Base-by-base conservation (phyloP, 2,329 filamentous ascomycete genomes). In the Coniella lustricola region DNA sequence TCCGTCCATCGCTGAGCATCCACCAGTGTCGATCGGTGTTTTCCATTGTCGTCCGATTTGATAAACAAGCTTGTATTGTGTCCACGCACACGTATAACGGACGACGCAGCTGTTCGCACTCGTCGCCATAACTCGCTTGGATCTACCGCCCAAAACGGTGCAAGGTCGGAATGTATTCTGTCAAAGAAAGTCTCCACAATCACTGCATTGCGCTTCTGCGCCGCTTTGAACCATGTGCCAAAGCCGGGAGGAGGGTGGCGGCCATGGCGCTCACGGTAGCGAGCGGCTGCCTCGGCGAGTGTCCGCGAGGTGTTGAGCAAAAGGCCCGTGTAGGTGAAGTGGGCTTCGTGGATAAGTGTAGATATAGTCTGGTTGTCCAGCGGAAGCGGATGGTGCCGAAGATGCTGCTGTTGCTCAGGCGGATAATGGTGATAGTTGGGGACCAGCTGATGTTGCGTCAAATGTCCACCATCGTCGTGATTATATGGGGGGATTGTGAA, bases 61-160 rank as follows among this genome's bases (percentile, higher is more conserved):
- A 29, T 29, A 5, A 29, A 29, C 25, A 59, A 60, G 3, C 47
- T 55, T 16, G 69, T 70, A 16, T 60, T 62, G 49, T 73, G 73
- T 38, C 67, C 62, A 36, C 74, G 71, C 39, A 77, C 73, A 22
- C 67, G 67, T 34, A 77, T 67, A 16, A 72, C 66, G 54, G 69
- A 66, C 34, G 67, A 64, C 64, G 69, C 72, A 29, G 5, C 10
- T 4, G 65, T 57, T 16, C 64, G 60, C 36, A 73, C 71, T 34
- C 67, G 64, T 31, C 41, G 25, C 37, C 57, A 56, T 17, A 56
- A 54, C n/a, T 53, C 54, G 35, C 44, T 44, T 2, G 76, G 64
- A 8, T 74, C 66, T 8, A 78, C 57, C 7, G 71, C 76, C 76
- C 76, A 80, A 55, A 79, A 78, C 1, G 76, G 76, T 18, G 63